Percentiles rank a stretch among this genome's conserved stretches.
Conservation (phyloP, 2,329 filamentous ascomycete genomes). For the Talaromyces funiculosus region DNA sequence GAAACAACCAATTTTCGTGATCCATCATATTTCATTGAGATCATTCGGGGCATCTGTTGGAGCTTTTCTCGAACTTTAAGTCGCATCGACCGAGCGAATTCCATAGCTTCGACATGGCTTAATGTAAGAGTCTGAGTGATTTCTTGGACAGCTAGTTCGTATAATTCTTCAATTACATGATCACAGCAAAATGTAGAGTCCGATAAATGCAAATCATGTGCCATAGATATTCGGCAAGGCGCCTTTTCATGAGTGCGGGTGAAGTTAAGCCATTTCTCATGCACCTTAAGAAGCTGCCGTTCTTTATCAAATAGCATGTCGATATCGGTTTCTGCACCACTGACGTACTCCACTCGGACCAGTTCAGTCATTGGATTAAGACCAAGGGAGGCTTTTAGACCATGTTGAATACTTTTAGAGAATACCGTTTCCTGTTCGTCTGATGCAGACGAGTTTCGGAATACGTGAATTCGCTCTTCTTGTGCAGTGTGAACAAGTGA, state of each 20-base stretch:
- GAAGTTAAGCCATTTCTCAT: slow-evolving; percentile 4
- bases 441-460: neutral
- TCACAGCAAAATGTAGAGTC: neutral
- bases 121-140: neutral
- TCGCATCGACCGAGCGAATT: neutral
- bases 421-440: neutral
- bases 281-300: neutral
- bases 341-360: neutral
- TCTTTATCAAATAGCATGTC: neutral
- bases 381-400: neutral
- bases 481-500: neutral
- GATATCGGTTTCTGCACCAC: neutral
- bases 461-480: neutral
- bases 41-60: neutral
- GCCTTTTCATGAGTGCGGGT: neutral
- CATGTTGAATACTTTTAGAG: neutral
- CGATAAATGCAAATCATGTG: neutral
- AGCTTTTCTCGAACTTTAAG: neutral
- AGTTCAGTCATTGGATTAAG: neutral
- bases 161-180: neutral
- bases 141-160: neutral
- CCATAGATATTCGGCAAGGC: neutral
- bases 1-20: neutral
- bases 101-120: neutral
- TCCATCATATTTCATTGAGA: neutral